Evolutionary conservation across 2,329 filamentous ascomycete genomes (phyloP), one percentile per base, ranked within the genome.

Genomic region (Alternaria sp.): DNA sequence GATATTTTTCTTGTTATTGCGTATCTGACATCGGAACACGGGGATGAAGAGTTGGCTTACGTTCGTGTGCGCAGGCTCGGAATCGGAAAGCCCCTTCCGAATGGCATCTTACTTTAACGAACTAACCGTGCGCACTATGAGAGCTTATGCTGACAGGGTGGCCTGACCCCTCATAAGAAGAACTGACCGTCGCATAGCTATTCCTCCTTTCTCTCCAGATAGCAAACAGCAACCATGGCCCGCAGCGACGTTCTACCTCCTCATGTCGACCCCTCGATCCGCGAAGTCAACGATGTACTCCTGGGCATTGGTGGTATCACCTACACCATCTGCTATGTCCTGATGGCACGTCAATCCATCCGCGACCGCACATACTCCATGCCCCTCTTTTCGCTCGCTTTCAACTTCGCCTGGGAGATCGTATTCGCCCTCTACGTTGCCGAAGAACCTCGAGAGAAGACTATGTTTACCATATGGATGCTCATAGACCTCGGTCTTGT

Each of bases 361-460:
- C 72, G 71, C 52, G 84, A 83, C 18, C 77, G 78, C 38, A 82
- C 82, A 5, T 86, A 84, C 64, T 79, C 83, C 36, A 83, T 85
- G 73, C 84, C 85, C 0, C 68, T 85, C 11, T 69, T 85, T 50
- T 79, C 82, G 0, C 80, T 86, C 10, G 80, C 80, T 14, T 67
- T 83, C 68, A 86, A 87, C 60, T 78, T 86, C 34, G 81, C 80
- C 2, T 86, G 85, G 84, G 84, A 86, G 67, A 70, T 84, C 3
- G 75, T 86, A 55, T 85, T 83, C 72, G 79, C 79, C 2, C 72
- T 84, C 25, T 83, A 78, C 63, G 82, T 86, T 16, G 77, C 80
- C 58, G 83, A 85, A 60, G 71, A 75, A 5, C 67, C 71, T 1
- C 67, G 84, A 10, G 84, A 86, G 66, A 74, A 74, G 12, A 63